Conservation (phyloP, 345 rosid genomes). For the Erodium maritimum region DNA sequence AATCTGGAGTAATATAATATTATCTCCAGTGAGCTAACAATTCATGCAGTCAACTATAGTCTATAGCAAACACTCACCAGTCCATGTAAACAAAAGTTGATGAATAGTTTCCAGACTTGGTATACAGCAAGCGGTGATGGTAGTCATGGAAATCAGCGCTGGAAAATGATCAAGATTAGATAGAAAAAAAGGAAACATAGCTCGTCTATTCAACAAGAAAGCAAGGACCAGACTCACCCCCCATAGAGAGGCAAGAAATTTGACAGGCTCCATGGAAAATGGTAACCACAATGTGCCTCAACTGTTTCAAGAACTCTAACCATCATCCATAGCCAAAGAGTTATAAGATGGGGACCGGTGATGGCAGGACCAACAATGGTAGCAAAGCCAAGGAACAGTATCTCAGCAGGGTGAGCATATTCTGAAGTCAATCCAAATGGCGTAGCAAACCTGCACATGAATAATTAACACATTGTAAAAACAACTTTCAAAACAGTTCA, state of each 20-base stretch:
- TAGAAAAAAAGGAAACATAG: neutral
- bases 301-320: constrained; percentile 92
- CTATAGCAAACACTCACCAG: constrained; percentile 43
- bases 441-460: constrained; percentile 72
- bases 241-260: constrained; percentile 89
- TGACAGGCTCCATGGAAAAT: constrained; percentile 96
- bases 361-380: constrained; percentile 90
- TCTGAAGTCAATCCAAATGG: constrained; percentile 96
- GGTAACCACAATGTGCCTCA: constrained; percentile 97
- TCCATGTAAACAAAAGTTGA: constrained; percentile 96
- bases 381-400: constrained; percentile 88
- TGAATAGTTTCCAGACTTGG: constrained; percentile 94
- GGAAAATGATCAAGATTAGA: constrained; percentile 14
- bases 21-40: neutral
- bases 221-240: constrained; percentile 46
- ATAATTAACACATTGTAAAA: constrained; percentile 6
- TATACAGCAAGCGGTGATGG: constrained; percentile 89
- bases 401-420: constrained; percentile 96
- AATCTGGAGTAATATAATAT: neutral
- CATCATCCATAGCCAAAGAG: constrained; percentile 92
- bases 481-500: neutral
- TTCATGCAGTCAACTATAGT: neutral
- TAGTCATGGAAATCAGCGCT: constrained; percentile 97
- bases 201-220: neutral
- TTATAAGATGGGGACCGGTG: constrained; percentile 88